These are phyloP conservation scores for Pleurotus eryngii DNA, from an alignment of 768 basidiomycete genomes.

Conservation along the genomic window DNA sequence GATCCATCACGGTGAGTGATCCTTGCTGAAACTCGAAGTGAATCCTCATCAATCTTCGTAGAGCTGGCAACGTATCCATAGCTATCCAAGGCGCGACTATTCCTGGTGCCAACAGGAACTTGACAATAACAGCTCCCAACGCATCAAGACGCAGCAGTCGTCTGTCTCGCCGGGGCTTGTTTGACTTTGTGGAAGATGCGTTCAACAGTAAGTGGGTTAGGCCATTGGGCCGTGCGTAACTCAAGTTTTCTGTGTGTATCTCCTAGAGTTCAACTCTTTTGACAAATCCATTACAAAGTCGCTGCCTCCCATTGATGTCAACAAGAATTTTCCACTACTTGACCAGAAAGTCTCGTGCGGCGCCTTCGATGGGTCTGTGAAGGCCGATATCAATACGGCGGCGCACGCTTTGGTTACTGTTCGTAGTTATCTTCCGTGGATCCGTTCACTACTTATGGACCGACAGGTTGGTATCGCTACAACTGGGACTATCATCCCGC, in stretches of 20 bases:
- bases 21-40: not conserved
- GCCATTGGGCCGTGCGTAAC: not conserved
- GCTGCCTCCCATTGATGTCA: slow-evolving; percentile 18
- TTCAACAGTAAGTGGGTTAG: slow-evolving; percentile 4
- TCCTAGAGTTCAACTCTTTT: slow-evolving; percentile 16
- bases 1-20: slow-evolving; percentile 21
- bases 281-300: slow-evolving; percentile 16
- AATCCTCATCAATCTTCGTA: not conserved
- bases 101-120: slow-evolving; percentile 14
- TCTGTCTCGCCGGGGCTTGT: slow-evolving; percentile 11
- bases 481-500: slow-evolving; percentile 26
- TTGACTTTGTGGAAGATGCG: slow-evolving; percentile 14
- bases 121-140: slow-evolving; percentile 11
- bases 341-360: slow-evolving; percentile 16
- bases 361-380: slow-evolving; percentile 13
- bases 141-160: slow-evolving; percentile 13
- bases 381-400: slow-evolving; percentile 15
- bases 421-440: not conserved
- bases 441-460: not conserved
- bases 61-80: slow-evolving; percentile 8
- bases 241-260: not conserved
- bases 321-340: slow-evolving; percentile 19
- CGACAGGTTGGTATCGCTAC: slow-evolving; percentile 23
- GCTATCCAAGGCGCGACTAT: slow-evolving; percentile 16
- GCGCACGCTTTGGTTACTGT: slow-evolving; percentile 23